Percentiles rank a stretch among this genome's conserved stretches.
These are phyloP conservation scores for Leccinum aurantiacum DNA, from an alignment of 768 basidiomycete species.

Conservation along the genomic window DNA sequence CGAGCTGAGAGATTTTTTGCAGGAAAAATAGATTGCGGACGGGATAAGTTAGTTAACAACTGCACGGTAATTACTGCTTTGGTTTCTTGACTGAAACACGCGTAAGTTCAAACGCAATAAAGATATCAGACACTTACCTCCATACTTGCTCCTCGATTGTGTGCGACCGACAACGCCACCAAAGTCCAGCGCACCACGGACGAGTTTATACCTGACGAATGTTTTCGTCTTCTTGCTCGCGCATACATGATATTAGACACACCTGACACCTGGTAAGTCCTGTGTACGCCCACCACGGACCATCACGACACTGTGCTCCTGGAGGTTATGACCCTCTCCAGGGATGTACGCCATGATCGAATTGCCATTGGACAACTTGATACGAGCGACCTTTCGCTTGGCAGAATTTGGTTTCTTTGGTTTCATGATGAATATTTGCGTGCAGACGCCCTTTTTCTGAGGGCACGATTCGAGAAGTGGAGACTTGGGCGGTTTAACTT, in stretches of 20 bases:
- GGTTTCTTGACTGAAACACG: constrained; percentile 76
- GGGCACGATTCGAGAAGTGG: constrained; percentile 79
- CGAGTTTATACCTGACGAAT: constrained; percentile 80
- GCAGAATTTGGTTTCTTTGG: constrained; percentile 99
- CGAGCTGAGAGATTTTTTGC: background rate
- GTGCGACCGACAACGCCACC: constrained; percentile 84
- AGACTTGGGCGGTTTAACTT: constrained; percentile 50
- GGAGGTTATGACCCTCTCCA: constrained; percentile 96
- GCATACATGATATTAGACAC: constrained; percentile 25
- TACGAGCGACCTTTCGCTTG: constrained; percentile 93
- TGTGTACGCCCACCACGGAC: constrained; percentile 95
- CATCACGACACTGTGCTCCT: constrained; percentile 95
- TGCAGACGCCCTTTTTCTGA: constrained; percentile 91
- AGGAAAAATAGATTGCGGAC: background rate
- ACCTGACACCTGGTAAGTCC: constrained; percentile 98
- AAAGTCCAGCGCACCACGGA: constrained; percentile 90
- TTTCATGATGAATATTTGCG: constrained; percentile 73
- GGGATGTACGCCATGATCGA: constrained; percentile 92
- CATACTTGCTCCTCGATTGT: constrained; percentile 87
- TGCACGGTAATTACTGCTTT: constrained; percentile 54
- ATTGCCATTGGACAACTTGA: constrained; percentile 89
- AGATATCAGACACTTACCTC: constrained; percentile 52
- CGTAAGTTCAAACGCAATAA: constrained; percentile 5
- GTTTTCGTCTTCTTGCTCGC: background rate
- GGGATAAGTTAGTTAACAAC: background rate